These are phyloP conservation scores for Mortierella antarctica DNA, from an alignment of 192 early-diverging fungal genomes.

Conservation along the genomic window DNA sequence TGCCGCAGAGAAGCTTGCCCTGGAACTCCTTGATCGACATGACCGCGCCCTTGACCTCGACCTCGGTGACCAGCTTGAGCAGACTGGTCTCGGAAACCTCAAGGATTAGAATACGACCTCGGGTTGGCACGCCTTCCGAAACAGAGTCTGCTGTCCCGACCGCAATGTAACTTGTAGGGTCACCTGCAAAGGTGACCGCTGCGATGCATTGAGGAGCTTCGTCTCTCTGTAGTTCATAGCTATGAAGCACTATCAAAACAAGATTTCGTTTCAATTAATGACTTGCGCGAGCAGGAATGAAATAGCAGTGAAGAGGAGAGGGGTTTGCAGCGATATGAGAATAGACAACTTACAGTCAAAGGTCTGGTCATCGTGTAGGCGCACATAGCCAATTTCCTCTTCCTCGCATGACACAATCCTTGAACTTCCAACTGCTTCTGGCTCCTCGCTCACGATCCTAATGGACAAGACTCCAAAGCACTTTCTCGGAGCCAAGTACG, in stretches of 20 bases:
- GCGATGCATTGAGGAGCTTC: slow-evolving; percentile 60
- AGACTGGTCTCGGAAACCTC: slow-evolving; percentile 57
- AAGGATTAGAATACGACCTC: slow-evolving; percentile 80
- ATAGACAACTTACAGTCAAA: slow-evolving; percentile 72
- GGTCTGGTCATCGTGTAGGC: slow-evolving; percentile 75
- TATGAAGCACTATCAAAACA: slow-evolving; percentile 52
- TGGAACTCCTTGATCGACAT: slow-evolving; percentile 70
- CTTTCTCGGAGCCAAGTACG: slow-evolving; percentile 61
- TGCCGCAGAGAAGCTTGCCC: slow-evolving; percentile 72
- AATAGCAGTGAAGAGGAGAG: background rate
- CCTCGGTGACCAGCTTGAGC: slow-evolving; percentile 61
- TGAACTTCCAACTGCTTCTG: slow-evolving; percentile 26
- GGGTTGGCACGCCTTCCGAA: slow-evolving; percentile 66
- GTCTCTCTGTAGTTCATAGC: slow-evolving; percentile 50
- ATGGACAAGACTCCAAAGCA: slow-evolving; percentile 76
- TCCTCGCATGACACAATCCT: slow-evolving; percentile 32
- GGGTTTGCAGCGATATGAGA: background rate
- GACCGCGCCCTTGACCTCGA: slow-evolving; percentile 71
- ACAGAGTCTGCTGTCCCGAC: slow-evolving; percentile 77
- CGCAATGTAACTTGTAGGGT: slow-evolving; percentile 66
- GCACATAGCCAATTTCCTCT: slow-evolving; percentile 57
- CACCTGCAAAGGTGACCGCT: slow-evolving; percentile 53
- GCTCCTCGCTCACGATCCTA: slow-evolving; percentile 36
- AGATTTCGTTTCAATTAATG: background rate
- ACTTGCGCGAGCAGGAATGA: background rate